phyloP scores from a whole-genome alignment of 2,329 filamentous ascomycete species.

The Diaporthe sp. region DNA sequence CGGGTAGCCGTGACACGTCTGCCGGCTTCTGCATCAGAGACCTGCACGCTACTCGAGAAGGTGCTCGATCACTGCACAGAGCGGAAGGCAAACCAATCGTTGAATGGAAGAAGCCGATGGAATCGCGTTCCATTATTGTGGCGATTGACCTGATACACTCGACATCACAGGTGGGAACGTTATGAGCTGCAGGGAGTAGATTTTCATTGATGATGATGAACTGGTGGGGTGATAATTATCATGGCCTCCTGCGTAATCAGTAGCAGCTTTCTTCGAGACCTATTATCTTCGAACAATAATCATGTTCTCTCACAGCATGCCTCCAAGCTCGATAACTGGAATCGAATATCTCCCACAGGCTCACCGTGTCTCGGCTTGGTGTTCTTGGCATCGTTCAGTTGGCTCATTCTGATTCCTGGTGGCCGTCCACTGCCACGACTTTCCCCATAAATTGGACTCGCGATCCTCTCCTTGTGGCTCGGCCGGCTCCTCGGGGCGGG shows the following conservation, averaged over 20 bases:
- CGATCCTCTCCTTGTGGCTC: not conserved
- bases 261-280: not conserved
- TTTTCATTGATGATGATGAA: not conserved
- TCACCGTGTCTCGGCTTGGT: not conserved
- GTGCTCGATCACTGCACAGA: not conserved
- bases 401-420: not conserved
- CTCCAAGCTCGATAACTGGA: not conserved
- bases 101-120: not conserved
- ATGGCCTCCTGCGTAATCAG: not conserved
- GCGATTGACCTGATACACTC: no score
- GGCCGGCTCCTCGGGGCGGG: not conserved
- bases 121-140: not conserved
- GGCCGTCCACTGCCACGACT: not conserved
- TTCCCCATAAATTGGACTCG: not conserved
- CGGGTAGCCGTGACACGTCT: not conserved
- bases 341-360: not conserved
- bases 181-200: not conserved
- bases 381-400: not conserved
- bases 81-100: not conserved
- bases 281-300: not conserved
- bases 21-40: not conserved
- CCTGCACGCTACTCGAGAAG: not conserved
- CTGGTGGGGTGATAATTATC: not conserved
- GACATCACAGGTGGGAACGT: not conserved
- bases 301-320: not conserved